Percentiles rank a stretch among this genome's conserved stretches.
Conservation (phyloP, 1,139 yeast species). For the Taphrina populina region DNA sequence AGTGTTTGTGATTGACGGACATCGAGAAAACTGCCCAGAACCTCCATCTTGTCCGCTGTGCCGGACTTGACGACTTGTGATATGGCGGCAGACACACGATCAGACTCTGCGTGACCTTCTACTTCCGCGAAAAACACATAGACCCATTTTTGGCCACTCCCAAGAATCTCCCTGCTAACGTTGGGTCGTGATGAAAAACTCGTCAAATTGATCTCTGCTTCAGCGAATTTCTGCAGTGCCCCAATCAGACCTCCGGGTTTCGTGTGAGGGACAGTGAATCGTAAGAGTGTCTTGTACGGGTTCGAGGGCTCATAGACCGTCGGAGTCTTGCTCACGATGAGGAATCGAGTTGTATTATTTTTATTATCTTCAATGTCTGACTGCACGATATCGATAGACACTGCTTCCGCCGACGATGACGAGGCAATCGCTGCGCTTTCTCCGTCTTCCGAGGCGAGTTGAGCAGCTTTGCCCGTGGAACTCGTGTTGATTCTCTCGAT, state of each 20-base stretch:
- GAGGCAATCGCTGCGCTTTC: slow-evolving; percentile 59
- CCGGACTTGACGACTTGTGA: not conserved
- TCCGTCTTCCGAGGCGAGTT: slow-evolving; percentile 51
- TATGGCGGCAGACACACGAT: not conserved
- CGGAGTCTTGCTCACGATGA: slow-evolving; percentile 51
- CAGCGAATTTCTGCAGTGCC: slow-evolving; percentile 14
- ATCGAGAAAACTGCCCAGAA: slow-evolving; percentile 16
- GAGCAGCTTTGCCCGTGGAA: slow-evolving; percentile 85
- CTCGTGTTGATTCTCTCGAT: slow-evolving; percentile 60
- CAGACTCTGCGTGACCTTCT: slow-evolving; percentile 16
- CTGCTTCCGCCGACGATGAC: slow-evolving; percentile 64
- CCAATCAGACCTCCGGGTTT: slow-evolving; percentile 21
- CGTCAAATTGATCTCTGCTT: slow-evolving; percentile 9
- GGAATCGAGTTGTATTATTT: slow-evolving; percentile 81
- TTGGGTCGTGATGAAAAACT: slow-evolving; percentile 26
- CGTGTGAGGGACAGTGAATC: slow-evolving; percentile 26
- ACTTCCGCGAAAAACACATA: slow-evolving; percentile 35
- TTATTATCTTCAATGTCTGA: slow-evolving; percentile 65
- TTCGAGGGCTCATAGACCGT: not conserved
- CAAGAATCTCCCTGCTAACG: slow-evolving; percentile 1
- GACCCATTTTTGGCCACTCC: slow-evolving; percentile 23
- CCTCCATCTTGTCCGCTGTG: slow-evolving; percentile 1
- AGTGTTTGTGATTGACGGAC: not conserved
- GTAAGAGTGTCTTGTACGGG: slow-evolving; percentile 12
- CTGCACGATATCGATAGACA: slow-evolving; percentile 57